These are phyloP conservation scores for Camellia japonica DNA, from an alignment of 148 eudicot species.

Conservation along the genomic window DNA sequence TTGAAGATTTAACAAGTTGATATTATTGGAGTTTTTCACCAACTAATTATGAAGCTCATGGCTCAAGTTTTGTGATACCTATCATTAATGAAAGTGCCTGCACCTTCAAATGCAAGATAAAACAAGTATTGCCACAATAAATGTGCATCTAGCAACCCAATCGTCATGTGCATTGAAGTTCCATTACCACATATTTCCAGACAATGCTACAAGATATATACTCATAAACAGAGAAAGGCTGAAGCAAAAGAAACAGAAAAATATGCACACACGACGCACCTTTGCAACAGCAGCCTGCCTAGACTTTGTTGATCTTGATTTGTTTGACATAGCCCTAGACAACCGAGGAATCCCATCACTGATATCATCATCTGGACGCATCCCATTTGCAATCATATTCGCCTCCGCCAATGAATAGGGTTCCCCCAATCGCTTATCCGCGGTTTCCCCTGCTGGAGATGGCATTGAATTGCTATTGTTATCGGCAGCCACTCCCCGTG, in stretches of 20 bases:
- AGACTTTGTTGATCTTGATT: slow-evolving; percentile 70
- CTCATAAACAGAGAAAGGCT: not conserved
- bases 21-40: not conserved
- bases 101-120: not conserved
- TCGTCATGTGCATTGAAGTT: not conserved
- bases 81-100: not conserved
- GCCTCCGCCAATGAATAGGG: slow-evolving; percentile 66
- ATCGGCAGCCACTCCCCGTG: slow-evolving; percentile 34
- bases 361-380: slow-evolving; percentile 41
- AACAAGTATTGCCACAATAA: not conserved
- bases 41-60: not conserved
- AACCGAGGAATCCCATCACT: slow-evolving; percentile 85
- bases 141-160: not conserved
- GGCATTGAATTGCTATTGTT: slow-evolving; percentile 22
- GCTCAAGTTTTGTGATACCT: not conserved
- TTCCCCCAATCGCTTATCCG: slow-evolving; percentile 44
- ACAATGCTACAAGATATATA: not conserved
- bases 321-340: slow-evolving; percentile 63
- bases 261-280: slow-evolving; percentile 34
- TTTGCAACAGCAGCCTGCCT: slow-evolving; percentile 82
- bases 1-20: not conserved
- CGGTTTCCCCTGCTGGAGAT: slow-evolving; percentile 29
- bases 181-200: not conserved
- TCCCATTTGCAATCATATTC: slow-evolving; percentile 25
- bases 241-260: slow-evolving; percentile 4